Conservation (phyloP, 768 basidiomycete genomes). For the Tubosaeta brunneosetosa region DNA sequence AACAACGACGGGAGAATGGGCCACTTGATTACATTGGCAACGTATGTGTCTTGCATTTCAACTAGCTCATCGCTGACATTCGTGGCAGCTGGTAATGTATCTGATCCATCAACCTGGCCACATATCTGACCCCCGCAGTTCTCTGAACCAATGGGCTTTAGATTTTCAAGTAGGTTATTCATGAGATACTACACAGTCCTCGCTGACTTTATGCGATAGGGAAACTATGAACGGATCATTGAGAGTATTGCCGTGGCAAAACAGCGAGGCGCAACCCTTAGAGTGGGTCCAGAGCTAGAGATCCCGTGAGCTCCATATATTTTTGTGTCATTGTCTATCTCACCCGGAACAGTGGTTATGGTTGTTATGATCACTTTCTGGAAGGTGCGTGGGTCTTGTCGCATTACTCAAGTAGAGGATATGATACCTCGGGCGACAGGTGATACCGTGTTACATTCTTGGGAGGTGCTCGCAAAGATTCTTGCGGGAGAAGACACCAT, state of each 20-base stretch:
- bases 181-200: neutral
- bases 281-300: conserved; percentile 96
- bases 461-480: conserved; percentile 95
- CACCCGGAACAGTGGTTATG: conserved; percentile 69
- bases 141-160: conserved; percentile 95
- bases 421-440: conserved; percentile 43
- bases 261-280: conserved; percentile 76
- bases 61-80: neutral
- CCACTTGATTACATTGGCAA: conserved; percentile 83
- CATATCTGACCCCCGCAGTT: conserved; percentile 45
- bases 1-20: conserved; percentile 47
- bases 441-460: conserved; percentile 93
- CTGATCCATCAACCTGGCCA: neutral
- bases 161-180: conserved; percentile 74
- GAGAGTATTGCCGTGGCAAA: conserved; percentile 87
- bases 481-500: conserved; percentile 69
- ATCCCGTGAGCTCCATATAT: conserved; percentile 60
- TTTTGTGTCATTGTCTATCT: neutral
- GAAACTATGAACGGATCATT: conserved; percentile 89
- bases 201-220: conserved; percentile 41
- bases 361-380: conserved; percentile 95
- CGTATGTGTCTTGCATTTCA: conserved; percentile 44
- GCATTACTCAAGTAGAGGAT: neutral
- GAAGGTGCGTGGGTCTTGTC: conserved; percentile 56
- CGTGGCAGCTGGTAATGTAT: conserved; percentile 22